Conservation (phyloP, 2,329 filamentous ascomycete genomes). For the Cercospora sojina region DNA sequence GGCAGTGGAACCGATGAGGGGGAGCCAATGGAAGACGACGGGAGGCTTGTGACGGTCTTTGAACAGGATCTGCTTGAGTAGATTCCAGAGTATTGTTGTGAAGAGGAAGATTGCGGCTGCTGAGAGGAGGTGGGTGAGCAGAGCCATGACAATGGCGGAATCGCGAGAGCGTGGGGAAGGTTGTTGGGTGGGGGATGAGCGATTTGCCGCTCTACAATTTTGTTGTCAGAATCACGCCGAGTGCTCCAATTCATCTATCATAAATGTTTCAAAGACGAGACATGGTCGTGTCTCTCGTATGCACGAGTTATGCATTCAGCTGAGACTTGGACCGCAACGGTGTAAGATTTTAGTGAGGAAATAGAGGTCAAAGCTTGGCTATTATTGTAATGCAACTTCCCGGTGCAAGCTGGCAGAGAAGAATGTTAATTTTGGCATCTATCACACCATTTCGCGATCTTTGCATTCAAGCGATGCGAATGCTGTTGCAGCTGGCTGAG, state of each 20-base stretch:
- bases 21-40: slow-evolving; percentile 64
- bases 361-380: not conserved
- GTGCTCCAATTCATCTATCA: not conserved
- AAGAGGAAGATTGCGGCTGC: not conserved
- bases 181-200: not conserved
- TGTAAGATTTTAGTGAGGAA: not conserved
- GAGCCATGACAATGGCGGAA: not conserved
- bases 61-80: slow-evolving; percentile 69
- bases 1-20: slow-evolving; percentile 82
- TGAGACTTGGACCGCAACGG: not conserved
- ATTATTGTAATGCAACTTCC: too few relatives aligned
- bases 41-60: slow-evolving; percentile 68
- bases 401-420: too few relatives aligned
- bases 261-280: not conserved
- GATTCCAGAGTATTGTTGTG: slow-evolving; percentile 53
- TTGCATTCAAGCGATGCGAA: too few relatives aligned
- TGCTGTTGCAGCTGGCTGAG: too few relatives aligned
- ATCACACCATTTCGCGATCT: too few relatives aligned
- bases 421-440: too few relatives aligned
- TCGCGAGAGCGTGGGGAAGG: not conserved
- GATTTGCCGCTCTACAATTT: not conserved
- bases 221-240: not conserved
- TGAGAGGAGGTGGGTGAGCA: not conserved
- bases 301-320: not conserved
- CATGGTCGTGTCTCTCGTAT: not conserved